Percentiles rank a stretch among this genome's conserved stretches.
Evolutionary conservation across 1,284 basidiomycete species (phyloP).

Genomic region (Trametes polyzona): DNA sequence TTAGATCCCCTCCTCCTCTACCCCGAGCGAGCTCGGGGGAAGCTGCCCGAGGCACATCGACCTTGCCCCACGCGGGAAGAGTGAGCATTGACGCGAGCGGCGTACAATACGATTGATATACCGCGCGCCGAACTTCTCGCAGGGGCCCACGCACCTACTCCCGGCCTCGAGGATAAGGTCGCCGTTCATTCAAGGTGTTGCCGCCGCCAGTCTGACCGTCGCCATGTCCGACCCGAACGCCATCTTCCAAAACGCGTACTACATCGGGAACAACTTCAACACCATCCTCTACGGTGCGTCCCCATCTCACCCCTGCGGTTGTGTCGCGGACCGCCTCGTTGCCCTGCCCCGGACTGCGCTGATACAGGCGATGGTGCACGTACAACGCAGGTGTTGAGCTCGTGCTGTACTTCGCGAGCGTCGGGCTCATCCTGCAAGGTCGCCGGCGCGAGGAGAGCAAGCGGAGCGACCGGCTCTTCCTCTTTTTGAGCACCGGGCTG

Average conservation of each 20-base stretch:
- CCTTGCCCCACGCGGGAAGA: too few relatives aligned
- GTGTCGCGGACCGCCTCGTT: background rate
- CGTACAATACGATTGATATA: too few relatives aligned
- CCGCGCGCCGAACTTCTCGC: too few relatives aligned
- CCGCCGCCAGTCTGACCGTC: too few relatives aligned
- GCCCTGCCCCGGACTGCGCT: background rate
- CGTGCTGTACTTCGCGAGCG: constrained; percentile 15
- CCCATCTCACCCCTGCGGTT: background rate
- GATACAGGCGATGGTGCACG: background rate
- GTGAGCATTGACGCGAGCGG: too few relatives aligned
- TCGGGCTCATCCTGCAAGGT: constrained; percentile 6
- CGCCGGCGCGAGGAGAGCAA: background rate
- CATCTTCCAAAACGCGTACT: constrained; percentile 12
- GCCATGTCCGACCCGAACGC: constrained; percentile 10
- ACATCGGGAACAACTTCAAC: constrained; percentile 13
- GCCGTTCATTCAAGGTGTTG: too few relatives aligned
- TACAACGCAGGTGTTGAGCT: constrained; percentile 14
- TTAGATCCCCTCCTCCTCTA: too few relatives aligned
- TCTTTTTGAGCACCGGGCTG: constrained; percentile 18
- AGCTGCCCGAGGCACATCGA: too few relatives aligned
- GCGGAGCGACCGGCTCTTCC: constrained; percentile 10
- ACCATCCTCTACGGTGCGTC: constrained; percentile 10
- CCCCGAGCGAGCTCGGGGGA: too few relatives aligned
- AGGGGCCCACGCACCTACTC: too few relatives aligned
- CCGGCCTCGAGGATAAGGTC: too few relatives aligned